Evolutionary conservation across 345 rosid species (phyloP), one percentile per base, ranked within the genome.

Genomic region (Erysimum cheiranthoides): DNA sequence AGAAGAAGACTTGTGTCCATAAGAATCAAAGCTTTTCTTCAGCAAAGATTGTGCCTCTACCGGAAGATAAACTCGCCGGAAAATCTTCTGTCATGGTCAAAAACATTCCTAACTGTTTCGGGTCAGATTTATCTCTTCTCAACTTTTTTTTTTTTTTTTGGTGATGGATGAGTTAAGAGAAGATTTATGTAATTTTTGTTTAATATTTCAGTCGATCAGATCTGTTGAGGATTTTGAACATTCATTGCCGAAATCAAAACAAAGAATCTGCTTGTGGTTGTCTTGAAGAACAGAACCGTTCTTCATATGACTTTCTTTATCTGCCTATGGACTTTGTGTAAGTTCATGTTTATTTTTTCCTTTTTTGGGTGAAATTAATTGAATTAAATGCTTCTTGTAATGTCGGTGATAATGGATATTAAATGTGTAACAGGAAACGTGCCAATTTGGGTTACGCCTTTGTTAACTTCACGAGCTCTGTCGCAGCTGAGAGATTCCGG

Each of bases 311-410:
- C 64, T 86, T 88, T 39, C 14, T 88, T 1, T 88, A 88, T 54
- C 46, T 88, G 13, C 92, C 90, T 0, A 83, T 88, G 87, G 92
- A 88, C 51, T 88, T 88, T 21, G 61, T 68, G 92, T 86, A 72
- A 73, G 68, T 43, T 47, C 47, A 13, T 53, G 11, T 12, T 47
- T 10, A 6, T 31, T 34, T 17, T 18, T 8, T 6, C 6, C 17
- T 4, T 3, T 51, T 27, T 59, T 30, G 27, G 38, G 7, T 35
- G 18, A 14, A 8, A 2, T 34, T 12, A 18, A 25, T 43, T 43
- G 16, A 5, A 46, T 28, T 28, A 28, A n/a, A 50, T 28, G 21
- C 8, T 46, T 30, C 4, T 14, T 13, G 17, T 1, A 16, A 2
- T 56, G 25, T 7, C 0, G 39, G 11, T 31, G 12, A 32, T 56